Conservation (phyloP, 2,329 filamentous ascomycete genomes). For the Fusarium pseudograminearum region DNA sequence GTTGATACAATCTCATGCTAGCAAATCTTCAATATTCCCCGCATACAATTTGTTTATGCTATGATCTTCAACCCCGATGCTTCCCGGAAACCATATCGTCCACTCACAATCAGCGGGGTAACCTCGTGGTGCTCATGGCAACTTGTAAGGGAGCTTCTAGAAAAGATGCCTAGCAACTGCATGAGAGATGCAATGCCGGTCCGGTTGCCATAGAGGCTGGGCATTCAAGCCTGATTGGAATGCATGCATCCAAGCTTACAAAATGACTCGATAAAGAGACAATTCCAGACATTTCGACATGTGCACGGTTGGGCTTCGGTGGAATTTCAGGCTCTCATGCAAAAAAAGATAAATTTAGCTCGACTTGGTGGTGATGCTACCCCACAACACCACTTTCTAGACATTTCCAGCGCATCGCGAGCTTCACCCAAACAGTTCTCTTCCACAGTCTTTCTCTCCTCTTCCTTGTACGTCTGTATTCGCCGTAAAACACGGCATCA, state of each 20-base stretch:
- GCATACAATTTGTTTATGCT: conserved; percentile 15
- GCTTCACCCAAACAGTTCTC: conserved; percentile 32
- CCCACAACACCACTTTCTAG: conserved; percentile 46
- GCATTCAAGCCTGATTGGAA: conserved; percentile 15
- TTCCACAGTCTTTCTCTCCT: background rate
- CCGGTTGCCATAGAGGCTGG: conserved; percentile 34
- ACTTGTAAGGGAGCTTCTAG: conserved; percentile 8
- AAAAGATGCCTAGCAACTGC: background rate
- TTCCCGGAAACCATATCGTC: conserved; percentile 33
- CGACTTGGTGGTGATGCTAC: conserved; percentile 28
- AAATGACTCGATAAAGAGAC: conserved; percentile 15
- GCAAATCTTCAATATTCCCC: conserved; percentile 13
- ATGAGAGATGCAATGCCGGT: conserved; percentile 23
- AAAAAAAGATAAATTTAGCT: conserved; percentile 22
- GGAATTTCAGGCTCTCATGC: background rate
- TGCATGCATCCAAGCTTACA: conserved; percentile 1
- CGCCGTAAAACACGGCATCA: background rate
- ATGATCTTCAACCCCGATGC: conserved; percentile 10
- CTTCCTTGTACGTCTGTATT: conserved; percentile 11
- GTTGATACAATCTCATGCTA: background rate
- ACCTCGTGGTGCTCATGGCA: conserved; percentile 40
- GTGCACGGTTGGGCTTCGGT: background rate
- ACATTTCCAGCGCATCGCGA: conserved; percentile 42
- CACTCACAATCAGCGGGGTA: conserved; percentile 45
- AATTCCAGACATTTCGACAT: conserved; percentile 32